Percentiles rank a stretch among this genome's conserved stretches.
phyloP scores from a whole-genome alignment of 176 grass and related monocot species.

The Elymus sibiricus region DNA sequence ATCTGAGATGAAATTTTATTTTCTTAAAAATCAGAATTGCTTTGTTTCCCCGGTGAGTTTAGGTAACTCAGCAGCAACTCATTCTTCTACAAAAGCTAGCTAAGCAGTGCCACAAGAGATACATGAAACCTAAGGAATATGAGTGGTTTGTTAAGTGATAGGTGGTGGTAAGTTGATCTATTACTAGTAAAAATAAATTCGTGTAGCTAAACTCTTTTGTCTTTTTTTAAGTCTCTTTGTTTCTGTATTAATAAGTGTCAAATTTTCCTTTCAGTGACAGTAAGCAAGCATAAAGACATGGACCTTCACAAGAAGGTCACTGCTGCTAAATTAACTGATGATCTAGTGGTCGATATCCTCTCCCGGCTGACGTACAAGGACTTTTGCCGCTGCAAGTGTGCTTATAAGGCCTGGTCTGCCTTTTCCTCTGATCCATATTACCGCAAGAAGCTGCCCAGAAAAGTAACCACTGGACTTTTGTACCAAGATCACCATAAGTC shows the following conservation, averaged over 20 bases:
- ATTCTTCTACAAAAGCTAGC: background rate
- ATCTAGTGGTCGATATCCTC: conserved; percentile 5
- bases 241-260: background rate
- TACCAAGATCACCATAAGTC: background rate
- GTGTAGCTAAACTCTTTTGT: background rate
- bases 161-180: background rate
- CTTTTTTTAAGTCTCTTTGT: background rate
- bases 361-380: background rate
- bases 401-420: background rate
- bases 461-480: conserved; percentile 29
- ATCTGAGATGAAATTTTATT: background rate
- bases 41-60: background rate
- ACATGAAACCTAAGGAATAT: background rate
- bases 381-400: background rate
- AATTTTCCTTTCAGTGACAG: background rate
- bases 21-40: background rate
- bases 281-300: background rate
- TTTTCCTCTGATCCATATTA: conserved; percentile 1
- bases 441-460: conserved; percentile 20
- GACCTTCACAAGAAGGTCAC: background rate
- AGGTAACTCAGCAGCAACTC: background rate
- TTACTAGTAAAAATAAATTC: background rate
- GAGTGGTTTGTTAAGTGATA: background rate
- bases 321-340: background rate
- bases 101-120: background rate